Percentiles rank a stretch among this genome's conserved stretches.
These are phyloP conservation scores for Neurospora sp. DNA, from an alignment of 2,329 filamentous ascomycete species.

Conservation along the genomic window DNA sequence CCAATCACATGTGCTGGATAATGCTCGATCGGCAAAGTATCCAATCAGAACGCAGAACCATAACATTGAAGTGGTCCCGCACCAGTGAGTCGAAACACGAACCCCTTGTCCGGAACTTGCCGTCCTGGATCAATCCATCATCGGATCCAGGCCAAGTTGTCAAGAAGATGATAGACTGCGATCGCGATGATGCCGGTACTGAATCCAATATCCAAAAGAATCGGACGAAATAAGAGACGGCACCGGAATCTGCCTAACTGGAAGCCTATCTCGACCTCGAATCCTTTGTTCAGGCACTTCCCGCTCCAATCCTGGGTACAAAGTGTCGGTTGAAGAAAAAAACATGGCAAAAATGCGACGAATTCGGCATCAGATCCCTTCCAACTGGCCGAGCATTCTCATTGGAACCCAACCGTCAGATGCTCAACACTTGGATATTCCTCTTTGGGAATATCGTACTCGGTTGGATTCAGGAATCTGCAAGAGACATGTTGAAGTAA, in stretches of 20 bases:
- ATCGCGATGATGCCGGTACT: too few relatives aligned
- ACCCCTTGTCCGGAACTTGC: conserved; percentile 2
- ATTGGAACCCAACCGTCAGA: neutral
- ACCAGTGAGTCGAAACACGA: conserved; percentile 11
- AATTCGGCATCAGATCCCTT: neutral
- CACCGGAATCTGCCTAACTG: neutral
- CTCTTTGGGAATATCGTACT: neutral
- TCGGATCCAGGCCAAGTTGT: neutral
- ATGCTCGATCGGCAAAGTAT: conserved; percentile 4
- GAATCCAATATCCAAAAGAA: neutral
- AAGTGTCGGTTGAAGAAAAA: too few relatives aligned
- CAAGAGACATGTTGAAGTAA: neutral
- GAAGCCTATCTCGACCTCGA: neutral
- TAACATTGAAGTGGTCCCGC: conserved; percentile 10
- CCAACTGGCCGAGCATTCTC: neutral
- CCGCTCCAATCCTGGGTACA: neutral
- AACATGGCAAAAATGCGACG: neutral
- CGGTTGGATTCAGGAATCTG: neutral
- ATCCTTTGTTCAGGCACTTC: neutral
- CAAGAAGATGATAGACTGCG: too few relatives aligned
- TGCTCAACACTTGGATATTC: neutral
- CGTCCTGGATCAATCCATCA: neutral
- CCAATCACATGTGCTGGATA: conserved; percentile 14
- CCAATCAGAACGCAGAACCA: conserved; percentile 13
- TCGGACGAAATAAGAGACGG: neutral